Percentiles rank a stretch among this genome's conserved stretches.
These are phyloP conservation scores for Simplicillium sp. DNA, from an alignment of 2,329 filamentous ascomycete species.

Conservation along the genomic window DNA sequence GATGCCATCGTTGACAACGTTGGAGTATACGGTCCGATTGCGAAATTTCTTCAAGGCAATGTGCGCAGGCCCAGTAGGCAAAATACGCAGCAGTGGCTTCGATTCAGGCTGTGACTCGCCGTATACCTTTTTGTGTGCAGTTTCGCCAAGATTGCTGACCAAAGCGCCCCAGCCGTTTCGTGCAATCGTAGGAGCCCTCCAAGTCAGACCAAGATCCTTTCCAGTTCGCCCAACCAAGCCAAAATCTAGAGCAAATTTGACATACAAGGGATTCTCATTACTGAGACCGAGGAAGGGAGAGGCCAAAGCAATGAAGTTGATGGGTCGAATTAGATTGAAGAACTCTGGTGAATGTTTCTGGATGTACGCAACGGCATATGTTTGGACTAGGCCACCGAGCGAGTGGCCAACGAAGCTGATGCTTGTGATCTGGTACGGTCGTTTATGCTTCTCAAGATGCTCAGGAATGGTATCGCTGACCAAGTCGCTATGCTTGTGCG, in stretches of 20 bases:
- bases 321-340: conserved; percentile 73
- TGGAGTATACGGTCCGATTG: conserved; percentile 88
- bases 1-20: conserved; percentile 96
- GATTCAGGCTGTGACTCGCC: conserved; percentile 63
- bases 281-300: conserved; percentile 85
- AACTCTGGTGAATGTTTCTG: conserved; percentile 91
- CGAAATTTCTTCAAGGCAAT: conserved; percentile 78
- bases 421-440: conserved; percentile 77
- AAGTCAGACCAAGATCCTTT: conserved; percentile 88
- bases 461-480: conserved; percentile 44
- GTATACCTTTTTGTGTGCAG: conserved; percentile 48
- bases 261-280: conserved; percentile 95
- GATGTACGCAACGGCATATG: conserved; percentile 91
- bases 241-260: conserved; percentile 94
- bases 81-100: conserved; percentile 78
- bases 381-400: conserved; percentile 81
- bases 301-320: conserved; percentile 86
- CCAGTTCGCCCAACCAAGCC: conserved; percentile 93
- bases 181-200: conserved; percentile 79
- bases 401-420: conserved; percentile 95
- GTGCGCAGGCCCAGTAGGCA: conserved; percentile 87
- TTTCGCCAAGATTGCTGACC: conserved; percentile 70
- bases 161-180: conserved; percentile 83
- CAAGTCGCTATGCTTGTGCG: conserved; percentile 54
- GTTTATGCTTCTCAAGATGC: conserved; percentile 33